A percentile compares a stretch with the other conserved stretches of the same genome.
These are phyloP conservation scores for Sarcodon aspratus DNA, from an alignment of 768 basidiomycete genomes.

Conservation along the genomic window DNA sequence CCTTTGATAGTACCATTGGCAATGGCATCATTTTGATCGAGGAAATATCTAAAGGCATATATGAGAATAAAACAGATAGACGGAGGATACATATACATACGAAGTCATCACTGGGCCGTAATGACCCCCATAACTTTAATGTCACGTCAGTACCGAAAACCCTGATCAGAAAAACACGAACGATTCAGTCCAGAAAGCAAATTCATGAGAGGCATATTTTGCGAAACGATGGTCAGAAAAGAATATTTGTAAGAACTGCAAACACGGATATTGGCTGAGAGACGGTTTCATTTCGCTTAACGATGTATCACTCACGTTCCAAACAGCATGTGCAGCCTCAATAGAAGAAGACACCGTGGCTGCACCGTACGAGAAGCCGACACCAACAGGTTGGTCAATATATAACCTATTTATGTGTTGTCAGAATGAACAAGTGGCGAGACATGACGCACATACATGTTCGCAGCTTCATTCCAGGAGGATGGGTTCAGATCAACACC, in stretches of 20 bases:
- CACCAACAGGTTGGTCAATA: constrained; percentile 53
- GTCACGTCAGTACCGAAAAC: no score
- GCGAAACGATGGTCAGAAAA: constrained; percentile 42
- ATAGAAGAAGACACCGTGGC: constrained; percentile 37
- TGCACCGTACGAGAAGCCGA: constrained; percentile 51
- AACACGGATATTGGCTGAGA: not conserved
- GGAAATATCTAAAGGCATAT: constrained; percentile 27
- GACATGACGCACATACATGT: constrained; percentile 20
- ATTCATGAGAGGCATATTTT: constrained; percentile 29
- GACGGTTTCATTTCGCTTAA: not conserved
- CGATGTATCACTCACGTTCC: constrained; percentile 21
- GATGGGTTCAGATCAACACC: constrained; percentile 37
- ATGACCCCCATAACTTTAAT: constrained; percentile 19
- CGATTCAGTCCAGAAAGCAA: constrained; percentile 60
- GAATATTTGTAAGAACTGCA: constrained; percentile 47
- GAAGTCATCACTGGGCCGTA: constrained; percentile 26
- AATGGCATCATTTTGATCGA: constrained; percentile 48
- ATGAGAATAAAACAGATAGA: not conserved
- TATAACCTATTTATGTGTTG: constrained; percentile 22
- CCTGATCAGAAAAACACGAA: no score
- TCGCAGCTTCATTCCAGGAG: constrained; percentile 48
- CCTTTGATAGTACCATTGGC: constrained; percentile 32
- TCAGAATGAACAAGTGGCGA: not conserved
- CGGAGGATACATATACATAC: constrained; percentile 6
- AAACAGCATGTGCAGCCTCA: constrained; percentile 43